Percentiles rank a stretch among this genome's conserved stretches.
Conservation (phyloP, 2,329 filamentous ascomycete genomes). For the Clarireedia monteithiana region DNA sequence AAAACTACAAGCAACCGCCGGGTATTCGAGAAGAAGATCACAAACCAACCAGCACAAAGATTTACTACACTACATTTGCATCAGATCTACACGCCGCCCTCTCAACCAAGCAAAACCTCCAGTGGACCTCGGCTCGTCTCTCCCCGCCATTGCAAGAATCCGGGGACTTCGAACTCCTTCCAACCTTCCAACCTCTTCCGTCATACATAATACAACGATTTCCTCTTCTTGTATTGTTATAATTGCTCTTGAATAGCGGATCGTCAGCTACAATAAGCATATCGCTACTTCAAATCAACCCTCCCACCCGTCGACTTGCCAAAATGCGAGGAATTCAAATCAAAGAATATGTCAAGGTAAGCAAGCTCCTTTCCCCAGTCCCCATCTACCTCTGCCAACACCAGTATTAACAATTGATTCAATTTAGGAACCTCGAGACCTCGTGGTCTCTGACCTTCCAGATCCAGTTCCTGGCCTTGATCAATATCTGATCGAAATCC, state of each 20-base stretch:
- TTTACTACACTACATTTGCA: too few species aligned
- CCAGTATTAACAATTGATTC: background rate
- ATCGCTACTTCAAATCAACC: background rate
- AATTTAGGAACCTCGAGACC: conserved; percentile 64
- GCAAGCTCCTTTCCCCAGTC: background rate
- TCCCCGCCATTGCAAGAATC: background rate
- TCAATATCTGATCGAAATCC: conserved; percentile 82
- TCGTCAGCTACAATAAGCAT: background rate
- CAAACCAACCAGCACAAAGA: too few species aligned
- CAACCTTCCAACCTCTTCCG: background rate
- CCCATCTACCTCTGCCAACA: background rate
- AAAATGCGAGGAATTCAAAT: conserved; percentile 72
- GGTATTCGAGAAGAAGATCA: too few species aligned
- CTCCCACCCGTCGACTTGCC: background rate
- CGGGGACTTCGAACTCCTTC: background rate
- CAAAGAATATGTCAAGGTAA: conserved; percentile 65
- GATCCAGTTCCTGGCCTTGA: conserved; percentile 63
- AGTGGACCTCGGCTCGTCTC: background rate
- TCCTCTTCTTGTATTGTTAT: background rate
- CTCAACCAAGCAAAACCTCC: too few species aligned
- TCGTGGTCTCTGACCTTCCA: conserved; percentile 65
- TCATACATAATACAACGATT: background rate
- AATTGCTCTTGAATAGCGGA: too few species aligned
- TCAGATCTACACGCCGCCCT: too few species aligned
- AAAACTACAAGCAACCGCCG: too few species aligned